Percentiles rank a stretch among this genome's conserved stretches.
phyloP scores from a whole-genome alignment of 1,284 basidiomycete species.

The Microbotryum lychnidis-dioicae region DNA sequence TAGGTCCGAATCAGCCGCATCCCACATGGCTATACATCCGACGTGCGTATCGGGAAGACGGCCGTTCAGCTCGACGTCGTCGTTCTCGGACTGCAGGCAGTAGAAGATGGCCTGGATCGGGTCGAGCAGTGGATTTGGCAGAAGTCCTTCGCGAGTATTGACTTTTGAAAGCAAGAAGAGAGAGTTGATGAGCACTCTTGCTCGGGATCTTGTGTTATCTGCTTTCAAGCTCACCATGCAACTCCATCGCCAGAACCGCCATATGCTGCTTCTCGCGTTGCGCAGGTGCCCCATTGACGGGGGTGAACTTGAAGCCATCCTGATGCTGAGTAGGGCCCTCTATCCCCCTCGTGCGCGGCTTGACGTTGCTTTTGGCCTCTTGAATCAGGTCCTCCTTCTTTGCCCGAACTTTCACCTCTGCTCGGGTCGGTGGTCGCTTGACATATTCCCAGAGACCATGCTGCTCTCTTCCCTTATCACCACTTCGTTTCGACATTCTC shows the following conservation, averaged over 20 bases:
- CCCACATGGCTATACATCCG: conserved; percentile 55
- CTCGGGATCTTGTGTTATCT: no score
- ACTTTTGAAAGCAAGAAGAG: conserved; percentile 42
- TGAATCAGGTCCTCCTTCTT: conserved; percentile 32
- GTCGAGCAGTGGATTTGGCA: conserved; percentile 66
- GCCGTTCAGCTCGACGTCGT: conserved; percentile 43
- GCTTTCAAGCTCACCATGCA: conserved; percentile 56
- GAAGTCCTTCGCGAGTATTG: conserved; percentile 53
- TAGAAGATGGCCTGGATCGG: conserved; percentile 64
- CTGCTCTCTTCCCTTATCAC: no score
- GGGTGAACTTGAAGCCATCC: conserved; percentile 56
- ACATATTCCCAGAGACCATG: conserved; percentile 68
- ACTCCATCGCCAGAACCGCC: conserved; percentile 71
- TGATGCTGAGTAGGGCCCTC: conserved; percentile 67
- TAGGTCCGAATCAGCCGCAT: conserved; percentile 18
- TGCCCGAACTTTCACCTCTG: conserved; percentile 52
- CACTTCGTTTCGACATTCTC: no score
- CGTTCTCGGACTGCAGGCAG: conserved; percentile 44
- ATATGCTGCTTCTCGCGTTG: conserved; percentile 64
- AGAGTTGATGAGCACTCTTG: neutral
- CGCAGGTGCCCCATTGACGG: conserved; percentile 43
- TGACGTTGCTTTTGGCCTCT: conserved; percentile 22
- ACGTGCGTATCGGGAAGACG: conserved; percentile 43
- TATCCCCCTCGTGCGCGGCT: conserved; percentile 42
- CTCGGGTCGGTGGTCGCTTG: conserved; percentile 53